Conservation (phyloP, 352 stramenopile species). For the Phytophthora fragariaefolia region DNA sequence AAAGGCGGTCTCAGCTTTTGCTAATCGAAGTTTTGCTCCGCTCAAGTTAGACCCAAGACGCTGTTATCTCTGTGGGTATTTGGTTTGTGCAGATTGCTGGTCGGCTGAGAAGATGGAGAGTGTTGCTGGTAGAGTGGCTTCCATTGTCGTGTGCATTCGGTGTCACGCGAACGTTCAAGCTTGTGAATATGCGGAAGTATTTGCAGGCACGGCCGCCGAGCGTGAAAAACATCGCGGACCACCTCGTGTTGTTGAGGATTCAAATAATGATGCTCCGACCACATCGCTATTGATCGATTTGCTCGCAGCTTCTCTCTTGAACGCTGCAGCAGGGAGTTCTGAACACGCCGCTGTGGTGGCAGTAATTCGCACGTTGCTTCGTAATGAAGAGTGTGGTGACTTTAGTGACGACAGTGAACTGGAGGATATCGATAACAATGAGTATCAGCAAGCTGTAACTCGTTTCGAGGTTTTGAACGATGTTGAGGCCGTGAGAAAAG, state of each 20-base stretch:
- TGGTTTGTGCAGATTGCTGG: conserved; percentile 46
- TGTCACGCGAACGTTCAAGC: conserved; percentile 55
- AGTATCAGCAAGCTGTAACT: not conserved
- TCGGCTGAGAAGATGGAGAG: conserved; percentile 40
- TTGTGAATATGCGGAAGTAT: conserved; percentile 51
- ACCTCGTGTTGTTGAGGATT: conserved; percentile 26
- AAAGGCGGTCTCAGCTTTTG: conserved; percentile 12
- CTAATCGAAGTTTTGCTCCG: conserved; percentile 4
- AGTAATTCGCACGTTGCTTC: conserved; percentile 16
- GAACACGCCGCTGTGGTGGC: conserved; percentile 10
- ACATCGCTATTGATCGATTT: conserved; percentile 13
- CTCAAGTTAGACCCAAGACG: conserved; percentile 35
- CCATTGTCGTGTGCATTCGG: conserved; percentile 49
- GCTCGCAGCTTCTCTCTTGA: conserved; percentile 15
- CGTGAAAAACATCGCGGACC: conserved; percentile 24
- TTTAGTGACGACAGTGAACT: not conserved
- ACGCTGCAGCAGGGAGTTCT: conserved; percentile 3
- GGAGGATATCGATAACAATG: not conserved
- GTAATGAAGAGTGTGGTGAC: not conserved
- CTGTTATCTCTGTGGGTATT: conserved; percentile 47
- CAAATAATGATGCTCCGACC: not conserved
- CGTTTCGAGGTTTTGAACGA: conserved; percentile 9
- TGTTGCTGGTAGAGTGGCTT: conserved; percentile 28
- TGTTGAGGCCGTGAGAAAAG: conserved; percentile 1
- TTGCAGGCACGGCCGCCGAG: conserved; percentile 26